Conservation (phyloP, 495 filamentous ascomycete species). For the Physcia stellaris region DNA sequence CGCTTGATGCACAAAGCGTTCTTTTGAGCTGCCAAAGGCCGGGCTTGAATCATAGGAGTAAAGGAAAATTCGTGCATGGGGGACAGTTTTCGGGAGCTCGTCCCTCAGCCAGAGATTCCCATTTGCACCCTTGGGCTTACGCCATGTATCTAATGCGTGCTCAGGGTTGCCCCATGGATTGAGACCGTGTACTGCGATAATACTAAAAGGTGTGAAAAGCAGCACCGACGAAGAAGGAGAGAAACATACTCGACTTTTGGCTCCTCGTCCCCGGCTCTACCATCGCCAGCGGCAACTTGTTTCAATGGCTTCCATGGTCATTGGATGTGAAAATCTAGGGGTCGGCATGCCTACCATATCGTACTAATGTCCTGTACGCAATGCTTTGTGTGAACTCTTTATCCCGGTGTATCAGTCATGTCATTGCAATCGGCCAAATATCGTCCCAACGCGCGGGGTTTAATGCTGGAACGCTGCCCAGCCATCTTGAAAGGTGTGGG, state of each 20-base stretch:
- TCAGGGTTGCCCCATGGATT: conserved; percentile 16
- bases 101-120: conserved; percentile 21
- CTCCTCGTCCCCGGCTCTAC: no score
- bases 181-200: conserved; percentile 21
- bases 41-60: conserved; percentile 17
- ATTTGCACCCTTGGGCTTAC: conserved; percentile 11
- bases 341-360: no score
- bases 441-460: no score
- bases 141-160: conserved; percentile 24
- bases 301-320: no score
- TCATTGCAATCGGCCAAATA: no score
- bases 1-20: not conserved
- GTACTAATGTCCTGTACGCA: no score
- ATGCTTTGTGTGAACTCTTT: no score
- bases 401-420: no score
- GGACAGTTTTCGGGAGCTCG: conserved; percentile 14
- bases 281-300: no score
- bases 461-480: no score
- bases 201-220: conserved; percentile 7
- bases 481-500: no score
- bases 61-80: conserved; percentile 18
- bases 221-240: not conserved
- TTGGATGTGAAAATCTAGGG: no score
- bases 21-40: not conserved
- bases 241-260: conserved; percentile 12